These are phyloP conservation scores for Arachis hypogaea DNA, from an alignment of 306 rosid species.

Conservation along the genomic window DNA sequence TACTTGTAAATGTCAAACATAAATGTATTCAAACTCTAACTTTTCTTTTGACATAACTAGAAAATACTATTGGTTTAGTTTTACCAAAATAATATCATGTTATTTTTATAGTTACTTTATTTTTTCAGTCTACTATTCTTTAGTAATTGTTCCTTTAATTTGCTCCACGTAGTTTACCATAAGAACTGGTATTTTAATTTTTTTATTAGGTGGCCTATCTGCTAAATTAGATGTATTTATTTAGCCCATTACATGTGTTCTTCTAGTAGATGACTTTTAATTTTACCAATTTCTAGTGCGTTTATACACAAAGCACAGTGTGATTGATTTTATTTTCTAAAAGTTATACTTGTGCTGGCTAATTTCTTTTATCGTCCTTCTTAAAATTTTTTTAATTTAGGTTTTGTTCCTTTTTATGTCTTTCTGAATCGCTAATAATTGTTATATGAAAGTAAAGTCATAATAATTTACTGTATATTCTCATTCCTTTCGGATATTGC, in stretches of 20 bases:
- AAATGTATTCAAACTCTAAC: too few species aligned
- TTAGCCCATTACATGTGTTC: constrained; percentile 10
- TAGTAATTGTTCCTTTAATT: constrained; percentile 31
- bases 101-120: constrained; percentile 43
- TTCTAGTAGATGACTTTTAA: constrained; percentile 18
- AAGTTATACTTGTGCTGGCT: constrained; percentile 36
- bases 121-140: constrained; percentile 37
- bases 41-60: too few species aligned
- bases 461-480: constrained; percentile 34
- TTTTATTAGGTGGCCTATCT: constrained; percentile 34
- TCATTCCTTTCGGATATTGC: constrained; percentile 16
- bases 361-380: constrained; percentile 10
- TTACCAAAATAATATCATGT: constrained; percentile 47
- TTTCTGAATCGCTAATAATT: background rate
- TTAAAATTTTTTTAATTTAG: background rate
- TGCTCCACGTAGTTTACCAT: constrained; percentile 29
- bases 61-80: constrained; percentile 44
- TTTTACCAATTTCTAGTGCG: constrained; percentile 2
- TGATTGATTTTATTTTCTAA: constrained; percentile 30
- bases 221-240: constrained; percentile 24
- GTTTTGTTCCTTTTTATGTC: constrained; percentile 25
- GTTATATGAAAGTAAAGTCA: constrained; percentile 13
- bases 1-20: too few species aligned
- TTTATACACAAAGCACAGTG: constrained; percentile 4
- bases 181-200: constrained; percentile 36